Base-by-base conservation (phyloP, 768 basidiomycete genomes). In the Coprinellus aureogranulatus region DNA sequence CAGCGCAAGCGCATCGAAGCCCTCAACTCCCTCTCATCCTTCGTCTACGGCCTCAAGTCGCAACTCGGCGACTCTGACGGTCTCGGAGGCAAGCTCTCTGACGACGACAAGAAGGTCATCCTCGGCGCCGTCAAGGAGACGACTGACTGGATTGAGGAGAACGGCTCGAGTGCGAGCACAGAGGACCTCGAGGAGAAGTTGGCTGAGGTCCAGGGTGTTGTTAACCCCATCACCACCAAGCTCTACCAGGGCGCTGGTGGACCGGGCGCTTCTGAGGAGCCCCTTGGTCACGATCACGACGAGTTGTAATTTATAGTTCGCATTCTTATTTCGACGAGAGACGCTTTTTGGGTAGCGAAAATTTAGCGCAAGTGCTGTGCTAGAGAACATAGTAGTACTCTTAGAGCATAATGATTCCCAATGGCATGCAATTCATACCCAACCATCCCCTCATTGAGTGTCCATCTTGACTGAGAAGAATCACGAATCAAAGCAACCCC, bases 141-240 rank as follows among this genome's bases (percentile, higher is more conserved):
- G 54, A 87, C 88, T 20, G 92, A 92, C 56, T 98, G 94, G 94
- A 84, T 96, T 54, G 95, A 98, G 47, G 85, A 89, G 67, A 83
- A 93, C 65, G 89, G 89, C 20, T 75, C 82, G 39, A 75, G 76
- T 8, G 95, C 95, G 23, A 80, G 81, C 31, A 86, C 87, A 44
- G 95, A 96, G 69, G 93, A 96, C 57, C 76, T 94, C 23, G 94
- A 98, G 70, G 95, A 97, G 80, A 92, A 94, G 79, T 76, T 94
- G 64, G 77, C 83, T 53, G 88, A 90, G 74, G 79, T 92, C 26
- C 91, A 92, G 68, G 75, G 80, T 50, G 74, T 89, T 28, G 87
- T 93, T 51, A 82, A 82, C 70, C 94, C 94, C 52, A 94, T 95
- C 73, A 92, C 93, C 53, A 83, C 84, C 67, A 93, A 94, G 75